phyloP scores from a whole-genome alignment of 768 basidiomycete genomes.

The Trametes sanguinea region DNA sequence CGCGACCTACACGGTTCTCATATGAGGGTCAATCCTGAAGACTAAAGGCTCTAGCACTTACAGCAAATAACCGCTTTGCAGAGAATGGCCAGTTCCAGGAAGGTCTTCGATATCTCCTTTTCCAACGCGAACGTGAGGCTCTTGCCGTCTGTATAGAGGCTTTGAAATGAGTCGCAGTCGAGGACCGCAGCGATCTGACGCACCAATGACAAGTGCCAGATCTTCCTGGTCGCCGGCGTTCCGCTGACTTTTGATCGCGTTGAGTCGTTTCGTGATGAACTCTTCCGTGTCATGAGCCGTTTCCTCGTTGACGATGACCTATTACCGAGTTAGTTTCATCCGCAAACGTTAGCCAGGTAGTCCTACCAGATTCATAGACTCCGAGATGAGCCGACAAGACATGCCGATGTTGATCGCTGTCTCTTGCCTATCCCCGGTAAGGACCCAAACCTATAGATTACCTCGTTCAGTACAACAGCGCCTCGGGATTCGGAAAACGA shows the following conservation, averaged over 20 bases:
- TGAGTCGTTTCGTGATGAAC: constrained; percentile 83
- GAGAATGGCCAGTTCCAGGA: constrained; percentile 94
- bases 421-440: constrained; percentile 98
- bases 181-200: constrained; percentile 15
- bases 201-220: constrained; percentile 92
- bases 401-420: constrained; percentile 99
- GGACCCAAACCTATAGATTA: constrained; percentile 79
- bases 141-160: constrained; percentile 73
- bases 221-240: constrained; percentile 90
- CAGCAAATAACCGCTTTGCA: constrained; percentile 99
- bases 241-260: constrained; percentile 91
- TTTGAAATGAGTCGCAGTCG: too few relatives aligned
- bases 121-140: constrained; percentile 91
- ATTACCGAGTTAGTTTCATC: background rate
- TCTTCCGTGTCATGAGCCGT: constrained; percentile 79
- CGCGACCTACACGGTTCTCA: constrained; percentile 64
- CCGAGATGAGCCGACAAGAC: constrained; percentile 94
- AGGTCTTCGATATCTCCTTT: constrained; percentile 85
- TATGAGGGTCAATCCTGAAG: background rate
- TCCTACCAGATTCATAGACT: constrained; percentile 95
- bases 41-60: constrained; percentile 40
- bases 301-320: constrained; percentile 96
- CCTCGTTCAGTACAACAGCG: too few relatives aligned
- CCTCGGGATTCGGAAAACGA: background rate
- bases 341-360: background rate